Base-by-base conservation (phyloP, 2,329 filamentous ascomycete species). In the Chaetomium olivaceum region DNA sequence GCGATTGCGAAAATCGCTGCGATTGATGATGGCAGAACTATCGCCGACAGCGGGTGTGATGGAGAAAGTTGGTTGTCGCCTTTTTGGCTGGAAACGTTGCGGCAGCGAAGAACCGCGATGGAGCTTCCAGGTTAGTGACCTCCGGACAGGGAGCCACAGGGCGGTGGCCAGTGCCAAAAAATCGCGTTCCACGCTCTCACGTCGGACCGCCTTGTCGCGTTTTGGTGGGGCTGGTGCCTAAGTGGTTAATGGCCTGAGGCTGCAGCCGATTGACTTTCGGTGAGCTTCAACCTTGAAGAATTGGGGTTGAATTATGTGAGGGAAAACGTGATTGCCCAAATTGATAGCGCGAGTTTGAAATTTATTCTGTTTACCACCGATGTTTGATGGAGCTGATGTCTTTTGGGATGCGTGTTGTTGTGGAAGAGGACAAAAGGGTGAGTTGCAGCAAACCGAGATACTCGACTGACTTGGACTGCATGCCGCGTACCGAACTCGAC, bases 1-100 rank as follows among this genome's bases (percentile, higher is more conserved):
- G 76, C 70, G 73, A 71, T 71, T 71, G 33, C 33, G 9, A 72
- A 46, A 66, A 67, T 64, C 69, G 68, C 70, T 48, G 61, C 62
- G 61, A 66, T 67, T 68, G 67, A 58, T 62, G 67, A 71, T 71
- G 68, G 65, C 64, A 64, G 67, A 58, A 57, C 48, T 66, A 58
- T 59, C 62, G 65, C 66, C 51, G 56, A 55, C 64, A 51, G 57
- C 39, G 31, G 31, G 60, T 39, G 61, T 59, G 54, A 54, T 66
- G 64, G 65, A 54, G 62, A 57, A 62, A 52, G 25, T 51, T 51
- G 52, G 11, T 36, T 61, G 59, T 65, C 58, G 65, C 48, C 56
- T 16, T 33, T 43, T 57, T 39, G 43, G 63, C 33, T 59, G 61
- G 61, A 66, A 61, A 66, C 58, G 61, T 57, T 63, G 63, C 68